Percentiles rank a stretch among this genome's conserved stretches.
phyloP scores from a whole-genome alignment of 148 eudicot species.

The Chenopodium formosanum region DNA sequence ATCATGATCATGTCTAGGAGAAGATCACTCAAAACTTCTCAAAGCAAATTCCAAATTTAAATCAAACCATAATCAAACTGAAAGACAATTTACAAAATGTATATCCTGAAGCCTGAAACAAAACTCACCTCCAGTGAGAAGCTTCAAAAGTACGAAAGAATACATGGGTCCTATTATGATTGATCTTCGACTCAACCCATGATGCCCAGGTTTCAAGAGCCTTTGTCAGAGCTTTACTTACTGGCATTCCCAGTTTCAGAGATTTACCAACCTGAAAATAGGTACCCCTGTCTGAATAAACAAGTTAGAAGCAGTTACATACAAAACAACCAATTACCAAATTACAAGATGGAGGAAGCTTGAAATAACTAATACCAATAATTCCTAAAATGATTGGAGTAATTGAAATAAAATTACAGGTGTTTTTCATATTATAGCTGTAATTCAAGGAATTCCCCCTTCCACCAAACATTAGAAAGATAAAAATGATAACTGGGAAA shows the following conservation, averaged over 20 bases:
- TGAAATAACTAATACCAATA: background rate
- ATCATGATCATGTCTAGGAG: background rate
- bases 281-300: constrained; percentile 68
- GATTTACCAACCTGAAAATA: constrained; percentile 73
- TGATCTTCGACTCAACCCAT: constrained; percentile 67
- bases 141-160: constrained; percentile 92
- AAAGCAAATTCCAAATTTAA: background rate
- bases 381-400: background rate
- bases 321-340: background rate
- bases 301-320: constrained; percentile 39
- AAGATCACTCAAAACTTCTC: background rate
- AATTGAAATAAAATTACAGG: no score
- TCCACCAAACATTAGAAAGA: no score
- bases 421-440: background rate
- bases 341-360: background rate
- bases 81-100: background rate
- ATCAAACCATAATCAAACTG: background rate
- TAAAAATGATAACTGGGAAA: no score
- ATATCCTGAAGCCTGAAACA: background rate
- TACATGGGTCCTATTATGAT: constrained; percentile 73
- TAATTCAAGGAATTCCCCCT: background rate
- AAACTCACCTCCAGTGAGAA: constrained; percentile 85
- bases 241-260: constrained; percentile 86
- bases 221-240: constrained; percentile 48
- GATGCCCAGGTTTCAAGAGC: constrained; percentile 83